A percentile compares a stretch with the other conserved stretches of the same genome.
Conservation (phyloP, 2,329 filamentous ascomycete genomes). For the Aspergillus sp. region DNA sequence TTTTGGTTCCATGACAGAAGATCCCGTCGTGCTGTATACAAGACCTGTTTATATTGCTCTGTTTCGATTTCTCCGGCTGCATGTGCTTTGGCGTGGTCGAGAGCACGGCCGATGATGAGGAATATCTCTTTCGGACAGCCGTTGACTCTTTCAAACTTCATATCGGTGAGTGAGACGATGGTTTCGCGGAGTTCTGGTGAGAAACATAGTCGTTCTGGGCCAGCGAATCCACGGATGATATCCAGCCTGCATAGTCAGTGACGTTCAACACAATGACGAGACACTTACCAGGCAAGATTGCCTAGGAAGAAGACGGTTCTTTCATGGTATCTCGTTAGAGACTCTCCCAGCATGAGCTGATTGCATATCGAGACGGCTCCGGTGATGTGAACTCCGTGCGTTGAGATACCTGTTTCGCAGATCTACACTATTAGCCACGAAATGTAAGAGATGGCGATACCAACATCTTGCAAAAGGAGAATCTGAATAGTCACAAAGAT, state of each 20-base stretch:
- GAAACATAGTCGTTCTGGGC: constrained; percentile 22
- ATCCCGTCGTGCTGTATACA: too few relatives aligned
- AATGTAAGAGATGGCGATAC: not conserved
- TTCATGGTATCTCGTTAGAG: constrained; percentile 16
- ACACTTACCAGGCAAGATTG: constrained; percentile 22
- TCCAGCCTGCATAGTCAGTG: constrained; percentile 18
- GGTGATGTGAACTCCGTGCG: constrained; percentile 27
- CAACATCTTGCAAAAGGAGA: constrained; percentile 26
- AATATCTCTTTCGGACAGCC: constrained; percentile 26
- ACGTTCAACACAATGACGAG: not conserved
- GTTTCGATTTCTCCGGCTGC: too few relatives aligned
- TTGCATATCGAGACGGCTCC: constrained; percentile 29
- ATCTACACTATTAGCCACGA: constrained; percentile 14
- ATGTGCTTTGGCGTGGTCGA: too few relatives aligned
- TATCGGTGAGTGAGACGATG: constrained; percentile 17
- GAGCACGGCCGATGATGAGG: constrained; percentile 7
- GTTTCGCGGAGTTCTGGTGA: constrained; percentile 21
- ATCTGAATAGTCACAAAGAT: constrained; percentile 26
- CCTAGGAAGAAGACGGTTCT: constrained; percentile 26
- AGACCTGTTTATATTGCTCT: too few relatives aligned
- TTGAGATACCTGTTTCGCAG: constrained; percentile 25
- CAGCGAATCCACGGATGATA: constrained; percentile 24
- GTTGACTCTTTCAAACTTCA: constrained; percentile 24
- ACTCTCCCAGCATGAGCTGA: constrained; percentile 17
- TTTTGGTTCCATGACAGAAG: too few relatives aligned